Conservation (phyloP, 2,329 filamentous ascomycete genomes). For the Trichoderma afroharzianum region DNA sequence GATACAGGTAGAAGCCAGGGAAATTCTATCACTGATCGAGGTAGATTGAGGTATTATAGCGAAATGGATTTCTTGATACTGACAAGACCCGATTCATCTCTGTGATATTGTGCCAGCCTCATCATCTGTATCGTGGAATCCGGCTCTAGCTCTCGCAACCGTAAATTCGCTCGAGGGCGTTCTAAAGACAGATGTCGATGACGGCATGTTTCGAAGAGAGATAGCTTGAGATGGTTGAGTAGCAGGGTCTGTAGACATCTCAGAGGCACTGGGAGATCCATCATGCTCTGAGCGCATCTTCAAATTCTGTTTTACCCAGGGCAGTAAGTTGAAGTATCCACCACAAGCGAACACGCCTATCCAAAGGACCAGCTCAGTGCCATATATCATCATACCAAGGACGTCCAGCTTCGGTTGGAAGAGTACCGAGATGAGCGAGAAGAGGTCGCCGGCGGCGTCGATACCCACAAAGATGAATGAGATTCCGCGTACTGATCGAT, state of each 20-base stretch:
- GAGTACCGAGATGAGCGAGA: constrained; percentile 61
- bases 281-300: not conserved
- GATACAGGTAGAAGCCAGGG: not conserved
- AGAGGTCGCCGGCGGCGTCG: constrained; percentile 65
- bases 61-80: not conserved
- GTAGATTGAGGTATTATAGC: not conserved
- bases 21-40: not conserved
- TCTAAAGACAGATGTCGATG: constrained; percentile 17
- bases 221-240: constrained; percentile 4
- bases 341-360: constrained; percentile 63
- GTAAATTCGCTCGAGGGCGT: constrained; percentile 15
- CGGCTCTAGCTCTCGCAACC: not conserved
- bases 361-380: constrained; percentile 63
- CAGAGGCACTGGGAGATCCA: not conserved
- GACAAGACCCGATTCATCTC: not conserved
- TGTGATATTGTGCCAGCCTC: not conserved
- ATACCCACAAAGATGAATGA: constrained; percentile 70
- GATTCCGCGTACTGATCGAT: constrained; percentile 65
- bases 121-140: not conserved
- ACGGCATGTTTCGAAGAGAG: constrained; percentile 14
- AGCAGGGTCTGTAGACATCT: not conserved
- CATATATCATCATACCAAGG: constrained; percentile 64
- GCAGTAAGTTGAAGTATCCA: constrained; percentile 60
- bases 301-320: constrained; percentile 47
- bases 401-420: constrained; percentile 58